Base-by-base conservation (phyloP, 148 eudicot species). In the Euryodendron excelsum region DNA sequence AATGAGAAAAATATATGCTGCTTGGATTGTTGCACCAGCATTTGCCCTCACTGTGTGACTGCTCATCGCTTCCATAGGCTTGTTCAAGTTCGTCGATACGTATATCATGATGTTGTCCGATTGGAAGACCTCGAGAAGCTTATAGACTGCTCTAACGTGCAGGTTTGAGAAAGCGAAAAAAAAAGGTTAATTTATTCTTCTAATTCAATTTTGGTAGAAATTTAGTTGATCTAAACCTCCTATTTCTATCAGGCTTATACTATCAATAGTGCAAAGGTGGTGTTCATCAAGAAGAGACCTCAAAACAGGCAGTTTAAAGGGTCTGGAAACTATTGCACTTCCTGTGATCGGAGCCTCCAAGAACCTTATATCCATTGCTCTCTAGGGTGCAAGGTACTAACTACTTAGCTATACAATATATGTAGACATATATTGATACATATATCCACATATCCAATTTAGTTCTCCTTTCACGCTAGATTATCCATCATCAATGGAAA, bases 251-350 rank as follows among this genome's bases (percentile, higher is more conserved):
- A 96, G 99, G 93, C 99, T 37, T 96, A 96, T 73, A 96, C 99
- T 0, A 96, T 96, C 59, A 96, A 96, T 64, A 90, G 91, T 82
- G 90, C 97, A 1, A 96, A 96, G 84, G 99, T 93, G 80, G 81
- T 96, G 18, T 96, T 96, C 58, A 96, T 96, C 50, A 96, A 91
- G 91, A 96, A 96, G 83, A 89, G 99, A 64, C 99, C 98, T 71
- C 99, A 96, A 78, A 96, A 96, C 71, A 89, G 98, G 84, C 98
- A 90, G 76, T 96, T 96, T 45, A 96, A 96, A 82, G 99, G 98
- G 53, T 87, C 96, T 31, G 97, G 91, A 85, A 96, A 90, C 61
- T 93, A 91, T 73, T 96, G 99, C 84, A 96, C 98, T 72, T 91
- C 99, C 3, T 96, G 99, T 80, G 99, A 96, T 61, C 87, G 99